Percentiles rank a stretch among this genome's conserved stretches.
phyloP scores from a whole-genome alignment of 2,329 filamentous ascomycete genomes.

The Hypoxylon sp. region DNA sequence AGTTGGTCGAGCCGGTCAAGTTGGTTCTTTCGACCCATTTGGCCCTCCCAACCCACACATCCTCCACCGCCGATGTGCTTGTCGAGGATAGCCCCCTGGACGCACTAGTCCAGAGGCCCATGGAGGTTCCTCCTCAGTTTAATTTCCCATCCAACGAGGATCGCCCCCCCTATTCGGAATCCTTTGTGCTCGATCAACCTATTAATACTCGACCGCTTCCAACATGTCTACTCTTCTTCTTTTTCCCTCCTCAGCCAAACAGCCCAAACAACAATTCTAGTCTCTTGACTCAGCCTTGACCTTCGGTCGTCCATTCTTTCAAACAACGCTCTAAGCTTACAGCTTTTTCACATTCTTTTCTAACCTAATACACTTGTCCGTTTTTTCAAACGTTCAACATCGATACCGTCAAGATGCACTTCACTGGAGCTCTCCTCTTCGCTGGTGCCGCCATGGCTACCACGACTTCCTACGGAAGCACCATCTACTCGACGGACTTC shows the following conservation, averaged over 20 bases:
- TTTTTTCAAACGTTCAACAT: constrained; percentile 42
- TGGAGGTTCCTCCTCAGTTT: constrained; percentile 37
- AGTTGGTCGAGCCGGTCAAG: constrained; percentile 12
- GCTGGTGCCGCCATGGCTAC: constrained; percentile 55
- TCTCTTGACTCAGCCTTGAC: constrained; percentile 56
- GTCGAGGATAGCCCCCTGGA: constrained; percentile 17
- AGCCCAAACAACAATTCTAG: constrained; percentile 51
- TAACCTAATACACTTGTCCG: constrained; percentile 42
- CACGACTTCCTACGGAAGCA: too few species aligned
- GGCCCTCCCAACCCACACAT: constrained; percentile 25
- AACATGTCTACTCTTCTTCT: constrained; percentile 39
- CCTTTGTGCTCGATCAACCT: constrained; percentile 43
- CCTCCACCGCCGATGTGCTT: constrained; percentile 34
- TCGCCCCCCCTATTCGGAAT: constrained; percentile 41
- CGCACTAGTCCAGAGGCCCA: constrained; percentile 30
- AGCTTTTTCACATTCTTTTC: constrained; percentile 48
- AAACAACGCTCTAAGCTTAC: constrained; percentile 43
- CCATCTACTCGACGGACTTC: constrained; percentile 66
- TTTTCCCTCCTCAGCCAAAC: constrained; percentile 53
- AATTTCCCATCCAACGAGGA: constrained; percentile 45
- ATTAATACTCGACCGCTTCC: constrained; percentile 58
- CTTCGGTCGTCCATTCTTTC: constrained; percentile 68
- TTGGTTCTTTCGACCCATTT: too few species aligned
- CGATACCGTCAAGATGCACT: constrained; percentile 67
- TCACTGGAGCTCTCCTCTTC: constrained; percentile 61